Conservation (phyloP, 495 filamentous ascomycete species). For the Acidomyces sp. region DNA sequence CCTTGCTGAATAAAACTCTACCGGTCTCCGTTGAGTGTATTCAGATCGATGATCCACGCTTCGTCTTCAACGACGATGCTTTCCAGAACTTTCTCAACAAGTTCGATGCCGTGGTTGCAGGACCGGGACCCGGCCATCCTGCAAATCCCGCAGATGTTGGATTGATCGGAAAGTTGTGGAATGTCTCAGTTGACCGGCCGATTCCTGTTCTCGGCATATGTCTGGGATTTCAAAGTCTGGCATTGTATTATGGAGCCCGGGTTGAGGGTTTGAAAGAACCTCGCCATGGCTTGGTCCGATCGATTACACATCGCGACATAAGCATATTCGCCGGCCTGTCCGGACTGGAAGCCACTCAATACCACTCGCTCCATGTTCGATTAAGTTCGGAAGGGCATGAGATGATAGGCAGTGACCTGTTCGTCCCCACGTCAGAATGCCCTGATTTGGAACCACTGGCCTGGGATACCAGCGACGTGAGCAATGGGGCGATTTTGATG, state of each 20-base stretch:
- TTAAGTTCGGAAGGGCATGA: conserved; percentile 8
- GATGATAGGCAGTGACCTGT: too few relatives aligned
- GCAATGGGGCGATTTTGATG: conserved; percentile 57
- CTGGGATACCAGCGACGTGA: conserved; percentile 44
- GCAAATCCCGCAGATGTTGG: conserved; percentile 57
- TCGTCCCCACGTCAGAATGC: too few relatives aligned
- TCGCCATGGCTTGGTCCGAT: conserved; percentile 67
- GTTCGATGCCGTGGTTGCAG: conserved; percentile 66
- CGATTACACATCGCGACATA: conserved; percentile 39
- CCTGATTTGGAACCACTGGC: conserved; percentile 44
- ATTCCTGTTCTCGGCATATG: conserved; percentile 81
- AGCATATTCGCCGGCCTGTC: conserved; percentile 35
- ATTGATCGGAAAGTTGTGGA: conserved; percentile 67
- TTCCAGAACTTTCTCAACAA: conserved; percentile 36
- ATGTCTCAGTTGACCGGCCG: conserved; percentile 40
- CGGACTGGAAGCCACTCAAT: conserved; percentile 59
- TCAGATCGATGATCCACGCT: conserved; percentile 27
- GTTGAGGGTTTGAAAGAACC: conserved; percentile 52
- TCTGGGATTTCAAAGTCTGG: conserved; percentile 80
- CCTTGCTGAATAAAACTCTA: conserved; percentile 54
- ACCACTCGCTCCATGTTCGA: conserved; percentile 69
- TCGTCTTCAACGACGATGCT: conserved; percentile 13
- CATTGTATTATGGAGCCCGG: conserved; percentile 48
- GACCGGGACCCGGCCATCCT: conserved; percentile 57
- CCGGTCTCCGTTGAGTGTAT: conserved; percentile 54